Percentiles rank a stretch among this genome's conserved stretches.
Conservation (phyloP, 2,329 filamentous ascomycete species). For the Beauveria varroae region DNA sequence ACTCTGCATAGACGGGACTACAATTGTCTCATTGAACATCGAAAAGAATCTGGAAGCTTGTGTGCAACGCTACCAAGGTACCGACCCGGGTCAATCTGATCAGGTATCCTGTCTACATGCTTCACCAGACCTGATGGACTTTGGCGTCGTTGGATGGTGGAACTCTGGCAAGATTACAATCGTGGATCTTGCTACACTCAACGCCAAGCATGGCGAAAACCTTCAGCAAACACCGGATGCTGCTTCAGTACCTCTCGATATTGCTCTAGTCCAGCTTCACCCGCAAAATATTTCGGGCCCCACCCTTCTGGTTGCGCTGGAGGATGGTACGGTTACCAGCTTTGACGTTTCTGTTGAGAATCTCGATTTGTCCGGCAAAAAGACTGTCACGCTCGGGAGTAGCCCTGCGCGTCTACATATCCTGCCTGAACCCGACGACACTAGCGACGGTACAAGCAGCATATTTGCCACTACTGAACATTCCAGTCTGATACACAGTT, state of each 20-base stretch:
- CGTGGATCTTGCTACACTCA: conserved; percentile 58
- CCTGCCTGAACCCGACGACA: conserved; percentile 50
- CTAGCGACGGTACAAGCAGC: conserved; percentile 54
- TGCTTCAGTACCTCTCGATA: conserved; percentile 72
- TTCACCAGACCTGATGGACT: conserved; percentile 50
- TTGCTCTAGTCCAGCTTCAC: conserved; percentile 73
- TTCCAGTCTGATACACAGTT: conserved; percentile 85
- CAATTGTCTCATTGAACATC: conserved; percentile 62
- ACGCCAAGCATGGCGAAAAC: conserved; percentile 56
- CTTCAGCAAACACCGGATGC: conserved; percentile 55
- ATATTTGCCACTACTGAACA: conserved; percentile 94
- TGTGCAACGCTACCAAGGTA: conserved; percentile 54
- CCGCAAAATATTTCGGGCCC: conserved; percentile 50
- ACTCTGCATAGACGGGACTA: conserved; percentile 68
- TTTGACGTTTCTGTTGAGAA: conserved; percentile 61
- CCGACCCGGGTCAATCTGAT: conserved; percentile 42
- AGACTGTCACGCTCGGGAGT: conserved; percentile 77
- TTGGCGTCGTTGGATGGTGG: conserved; percentile 84
- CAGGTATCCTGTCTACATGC: conserved; percentile 83
- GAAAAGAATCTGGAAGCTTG: conserved; percentile 47
- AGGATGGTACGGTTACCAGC: conserved; percentile 83
- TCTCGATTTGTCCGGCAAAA: conserved; percentile 62
- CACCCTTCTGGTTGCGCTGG: conserved; percentile 82
- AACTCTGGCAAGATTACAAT: conserved; percentile 72
- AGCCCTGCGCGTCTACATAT: conserved; percentile 76